Evolutionary conservation across 371 early-diverging fungal species (phyloP), one percentile per base, ranked within the genome.

Genomic region (Mortierella polycephala): DNA sequence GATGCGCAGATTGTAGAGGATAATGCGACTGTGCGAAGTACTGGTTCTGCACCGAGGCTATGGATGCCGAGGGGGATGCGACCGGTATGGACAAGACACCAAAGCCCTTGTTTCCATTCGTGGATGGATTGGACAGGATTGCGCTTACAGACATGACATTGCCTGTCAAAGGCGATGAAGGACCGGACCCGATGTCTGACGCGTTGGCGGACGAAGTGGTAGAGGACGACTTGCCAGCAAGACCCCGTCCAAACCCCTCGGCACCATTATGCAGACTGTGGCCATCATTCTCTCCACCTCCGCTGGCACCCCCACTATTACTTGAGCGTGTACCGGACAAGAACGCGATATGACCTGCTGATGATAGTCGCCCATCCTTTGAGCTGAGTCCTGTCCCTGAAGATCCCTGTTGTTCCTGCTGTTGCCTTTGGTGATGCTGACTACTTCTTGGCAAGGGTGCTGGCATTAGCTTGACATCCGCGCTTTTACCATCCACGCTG

Each of bases 101-200:
- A 23, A 70, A 67, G 20, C 77, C 77, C 52, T 64, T 76, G 64
- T 50, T 67, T 12, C 77, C 64, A 42, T 65, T 76, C 10, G 58
- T 21, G 7, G 69, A 64, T 0, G 77, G 71, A 60, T 76, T 67
- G 37, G 72, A 76, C 54, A 76, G 53, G 21, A 76, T 76, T 4
- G 77, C 68, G 21, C 71, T 61, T 14, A 58, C 61, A 5, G 49
- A 51, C 8, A 40, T 71, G 41, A 76, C 57, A 37, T 64, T 76
- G 44, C 47, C 20, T 7, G 71, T 45, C 23, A 64, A n/a, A 0
- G 77, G 77, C 0, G 77, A 76, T 5, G 77, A 76, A 1, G 77
- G 77, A 9, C 71, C 72, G 42, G 77, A 76, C 8, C 72, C 77
- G 58, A 76, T 64, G n/a, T 76, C 77, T 3, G 77, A 76, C 13